Evolutionary conservation across 2,329 filamentous ascomycete genomes (phyloP).

Genomic region (Trichoderma simmonsii): DNA sequence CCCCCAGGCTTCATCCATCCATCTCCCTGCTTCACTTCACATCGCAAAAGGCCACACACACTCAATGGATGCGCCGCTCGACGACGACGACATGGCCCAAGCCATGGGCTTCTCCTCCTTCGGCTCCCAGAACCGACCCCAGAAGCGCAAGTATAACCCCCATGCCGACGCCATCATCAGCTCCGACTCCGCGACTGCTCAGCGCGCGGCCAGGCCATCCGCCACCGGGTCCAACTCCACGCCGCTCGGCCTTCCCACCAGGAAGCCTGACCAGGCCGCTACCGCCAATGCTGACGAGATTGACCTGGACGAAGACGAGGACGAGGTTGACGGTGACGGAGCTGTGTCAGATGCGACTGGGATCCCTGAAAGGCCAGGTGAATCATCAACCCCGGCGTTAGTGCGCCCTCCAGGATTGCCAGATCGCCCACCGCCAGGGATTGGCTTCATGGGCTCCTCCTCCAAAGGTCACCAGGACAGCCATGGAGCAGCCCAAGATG

Average conservation of each 20-base stretch:
- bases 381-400: constrained; percentile 24
- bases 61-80: constrained; percentile 21
- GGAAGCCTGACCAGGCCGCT: constrained; percentile 1
- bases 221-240: constrained; percentile 40
- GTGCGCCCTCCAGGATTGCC: constrained; percentile 35
- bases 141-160: constrained; percentile 65
- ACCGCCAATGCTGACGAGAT: constrained; percentile 45
- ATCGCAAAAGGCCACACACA: neutral
- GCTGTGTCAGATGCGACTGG: neutral
- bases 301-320: constrained; percentile 36
- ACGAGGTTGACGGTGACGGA: constrained; percentile 27
- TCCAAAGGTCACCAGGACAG: constrained; percentile 3
- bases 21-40: neutral
- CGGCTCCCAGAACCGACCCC: constrained; percentile 50
- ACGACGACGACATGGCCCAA: constrained; percentile 51
- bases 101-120: constrained; percentile 74
- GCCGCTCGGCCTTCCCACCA: constrained; percentile 28
- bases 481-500: constrained; percentile 10
- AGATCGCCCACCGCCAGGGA: constrained; percentile 29
- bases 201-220: constrained; percentile 26
- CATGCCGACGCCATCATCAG: constrained; percentile 44
- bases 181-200: constrained; percentile 28
- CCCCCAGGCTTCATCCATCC: neutral
- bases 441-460: constrained; percentile 15
- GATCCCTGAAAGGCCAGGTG: neutral